Evolutionary conservation across 2,329 filamentous ascomycete species (phyloP).

Genomic region (Fusarium haematococcum): DNA sequence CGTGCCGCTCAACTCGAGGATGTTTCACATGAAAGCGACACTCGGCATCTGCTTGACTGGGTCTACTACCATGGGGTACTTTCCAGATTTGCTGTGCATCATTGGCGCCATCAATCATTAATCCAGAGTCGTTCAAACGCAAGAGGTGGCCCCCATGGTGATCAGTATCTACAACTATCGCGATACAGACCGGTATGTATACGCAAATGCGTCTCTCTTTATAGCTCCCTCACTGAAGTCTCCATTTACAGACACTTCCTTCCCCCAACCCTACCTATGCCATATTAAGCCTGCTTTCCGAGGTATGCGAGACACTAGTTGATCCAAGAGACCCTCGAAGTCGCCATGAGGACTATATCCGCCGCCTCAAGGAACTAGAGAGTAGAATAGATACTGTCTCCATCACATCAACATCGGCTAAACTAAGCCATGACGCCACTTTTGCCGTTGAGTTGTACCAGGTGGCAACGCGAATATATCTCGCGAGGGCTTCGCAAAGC

Average conservation of each 20-base stretch:
- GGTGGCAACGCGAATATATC: constrained; percentile 31
- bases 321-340: constrained; percentile 28
- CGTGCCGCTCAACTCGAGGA: constrained; percentile 12
- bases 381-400: constrained; percentile 1
- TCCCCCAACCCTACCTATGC: constrained; percentile 20
- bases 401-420: neutral
- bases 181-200: constrained; percentile 16
- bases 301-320: constrained; percentile 17
- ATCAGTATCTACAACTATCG: neutral
- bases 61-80: constrained; percentile 35
- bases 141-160: neutral
- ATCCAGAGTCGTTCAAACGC: fast-evolving
- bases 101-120: constrained; percentile 22
- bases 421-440: neutral
- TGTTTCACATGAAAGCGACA: neutral
- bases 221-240: neutral
- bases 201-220: neutral
- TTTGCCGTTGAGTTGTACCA: constrained; percentile 23
- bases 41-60: constrained; percentile 29
- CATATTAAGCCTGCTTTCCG: constrained; percentile 31
- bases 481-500: constrained; percentile 37
- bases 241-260: neutral
- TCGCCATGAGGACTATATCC: constrained; percentile 8
- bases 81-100: constrained; percentile 32
- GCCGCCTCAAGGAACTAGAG: constrained; percentile 21